phyloP scores from a whole-genome alignment of 2,329 filamentous ascomycete genomes.

The Talaromyces pinophilus region DNA sequence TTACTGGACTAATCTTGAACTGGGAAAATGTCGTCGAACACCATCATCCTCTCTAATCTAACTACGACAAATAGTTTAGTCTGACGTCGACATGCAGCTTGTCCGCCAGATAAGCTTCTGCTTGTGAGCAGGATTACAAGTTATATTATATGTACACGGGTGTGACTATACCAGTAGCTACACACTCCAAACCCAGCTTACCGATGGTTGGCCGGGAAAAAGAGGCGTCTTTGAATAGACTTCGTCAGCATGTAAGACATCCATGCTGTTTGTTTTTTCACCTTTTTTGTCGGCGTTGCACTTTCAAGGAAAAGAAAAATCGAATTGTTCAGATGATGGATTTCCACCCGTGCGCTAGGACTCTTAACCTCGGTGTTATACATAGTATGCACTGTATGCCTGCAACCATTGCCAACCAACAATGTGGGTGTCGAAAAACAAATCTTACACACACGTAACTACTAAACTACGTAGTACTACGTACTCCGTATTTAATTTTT shows the following conservation, averaged over 20 bases:
- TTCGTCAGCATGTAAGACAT: background rate
- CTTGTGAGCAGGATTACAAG: background rate
- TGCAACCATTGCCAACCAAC: background rate
- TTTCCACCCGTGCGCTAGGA: conserved; percentile 4
- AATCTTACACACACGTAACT: background rate
- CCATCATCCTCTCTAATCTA: background rate
- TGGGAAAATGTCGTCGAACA: background rate
- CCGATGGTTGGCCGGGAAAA: conserved; percentile 3
- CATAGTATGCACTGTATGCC: background rate
- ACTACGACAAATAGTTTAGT: background rate
- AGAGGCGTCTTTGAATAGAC: background rate
- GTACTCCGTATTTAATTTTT: background rate
- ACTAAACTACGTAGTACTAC: background rate
- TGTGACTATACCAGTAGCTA: background rate
- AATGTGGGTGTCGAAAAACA: background rate
- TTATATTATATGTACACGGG: background rate
- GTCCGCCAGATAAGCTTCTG: background rate
- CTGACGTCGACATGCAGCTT: conserved; percentile 12
- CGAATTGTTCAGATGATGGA: conserved; percentile 4
- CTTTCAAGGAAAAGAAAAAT: background rate
- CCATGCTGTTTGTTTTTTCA: background rate
- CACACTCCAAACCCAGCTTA: background rate
- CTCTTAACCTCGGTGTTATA: background rate
- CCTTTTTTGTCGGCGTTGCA: background rate
- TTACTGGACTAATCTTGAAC: background rate